Evolutionary conservation across 495 filamentous ascomycete species (phyloP), one percentile per base, ranked within the genome.

Genomic region (Neurospora sp.): DNA sequence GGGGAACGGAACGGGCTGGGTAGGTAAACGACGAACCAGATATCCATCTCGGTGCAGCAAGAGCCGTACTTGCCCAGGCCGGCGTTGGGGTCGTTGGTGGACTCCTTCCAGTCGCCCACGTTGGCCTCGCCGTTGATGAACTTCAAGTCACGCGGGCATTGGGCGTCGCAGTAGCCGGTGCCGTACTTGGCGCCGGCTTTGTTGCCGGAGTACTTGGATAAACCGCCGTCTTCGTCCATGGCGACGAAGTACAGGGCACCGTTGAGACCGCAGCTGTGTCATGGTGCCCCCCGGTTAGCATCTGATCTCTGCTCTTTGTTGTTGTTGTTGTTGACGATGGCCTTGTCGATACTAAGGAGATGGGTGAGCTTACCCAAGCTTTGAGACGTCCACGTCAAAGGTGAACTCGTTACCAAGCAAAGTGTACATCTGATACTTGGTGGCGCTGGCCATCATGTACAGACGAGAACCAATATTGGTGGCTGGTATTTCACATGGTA

Each of bases 21-120:
- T 35, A 35, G 31, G 4, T 35, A 3, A 16, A 31, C 27, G 3
- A 71, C 44, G 5, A 70, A 76, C 75, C 89, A 91, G 78, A 92
- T 84, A 76, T 91, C 90, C 82, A 92, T 88, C 80, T 92, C 90
- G 4, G 87, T 85, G 79, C 90, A 92, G 86, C 90, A 92, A 72
- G 88, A 85, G 74, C 90, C 89, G 74, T 87, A 86, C 40, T 82
- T 79, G 40, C 88, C 89, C 46, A 84, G 76, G 70, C 89, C 89
- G 37, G 87, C 82, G 79, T 89, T 90, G 53, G 74, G 71, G 79
- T 90, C 85, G 81, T 84, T 89, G 70, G 78, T 73, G 12, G 87
- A 89, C n/a, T 84, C 80, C 66, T 77, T 72, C 89, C 89, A 91
- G 73, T 85, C 84, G 18, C 87, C 89, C 18, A 83, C 74, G 80